These are phyloP conservation scores for apple (Malus domestica) DNA, from an alignment of 306 rosid genomes.

Conservation along the genomic window ASM211411v1 NC_041794.1:35667501-35668000, in stretches of 20 bases:
- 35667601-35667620: not conserved
- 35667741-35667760: not conserved
- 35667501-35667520: not conserved
- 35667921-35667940: constrained; percentile 20
- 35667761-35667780: constrained; percentile 1
- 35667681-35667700: no score
- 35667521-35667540: constrained; percentile 36
- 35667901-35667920: constrained; percentile 6
- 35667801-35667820: constrained; percentile 10
- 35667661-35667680: not conserved
- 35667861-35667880: constrained; percentile 43
- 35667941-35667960: not conserved
- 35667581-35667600: not conserved
- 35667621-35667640: not conserved
- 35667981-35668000: not conserved
- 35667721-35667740: no score
- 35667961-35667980: not conserved
- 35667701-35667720: no score
- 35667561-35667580: constrained; percentile 48
- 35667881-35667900: constrained; percentile 14
- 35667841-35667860: constrained; percentile 24
- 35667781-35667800: constrained; percentile 17
- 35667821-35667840: constrained; percentile 1
- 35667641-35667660: not conserved
- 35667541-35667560: constrained; percentile 29